Evolutionary conservation across 1,284 basidiomycete species (phyloP).

Genomic region (Psilocybe mexicana): DNA sequence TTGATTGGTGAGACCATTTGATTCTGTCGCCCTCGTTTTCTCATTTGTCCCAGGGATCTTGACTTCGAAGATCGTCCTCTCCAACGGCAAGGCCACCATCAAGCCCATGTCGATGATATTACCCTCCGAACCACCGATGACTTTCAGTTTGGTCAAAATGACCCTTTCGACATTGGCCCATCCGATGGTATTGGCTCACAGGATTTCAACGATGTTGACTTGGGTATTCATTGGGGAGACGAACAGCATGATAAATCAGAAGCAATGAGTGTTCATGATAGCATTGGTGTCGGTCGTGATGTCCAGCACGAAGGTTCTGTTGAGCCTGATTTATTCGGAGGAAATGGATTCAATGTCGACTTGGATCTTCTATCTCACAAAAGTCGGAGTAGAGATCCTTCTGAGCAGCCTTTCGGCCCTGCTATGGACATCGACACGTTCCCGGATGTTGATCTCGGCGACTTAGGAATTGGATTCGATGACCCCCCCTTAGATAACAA

Average conservation of each 20-base stretch:
- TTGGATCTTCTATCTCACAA: constrained; percentile 59
- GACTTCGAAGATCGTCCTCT: constrained; percentile 72
- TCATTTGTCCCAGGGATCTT: constrained; percentile 53
- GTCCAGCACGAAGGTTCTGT: constrained; percentile 61
- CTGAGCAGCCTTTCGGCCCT: constrained; percentile 61
- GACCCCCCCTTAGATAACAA: constrained; percentile 39
- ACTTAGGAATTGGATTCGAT: constrained; percentile 74
- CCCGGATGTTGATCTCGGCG: constrained; percentile 60
- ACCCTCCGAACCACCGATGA: constrained; percentile 75
- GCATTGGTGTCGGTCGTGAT: constrained; percentile 76
- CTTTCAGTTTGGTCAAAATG: constrained; percentile 61
- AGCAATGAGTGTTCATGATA: constrained; percentile 56
- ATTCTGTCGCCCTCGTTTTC: neutral
- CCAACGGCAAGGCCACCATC: constrained; percentile 72
- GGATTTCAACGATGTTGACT: constrained; percentile 74
- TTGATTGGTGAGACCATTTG: constrained; percentile 61
- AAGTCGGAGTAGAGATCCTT: constrained; percentile 58
- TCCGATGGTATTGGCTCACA: constrained; percentile 84
- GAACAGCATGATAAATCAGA: constrained; percentile 40
- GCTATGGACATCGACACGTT: constrained; percentile 61
- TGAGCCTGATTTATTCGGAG: constrained; percentile 57
- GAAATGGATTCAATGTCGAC: constrained; percentile 44
- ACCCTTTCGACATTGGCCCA: constrained; percentile 72
- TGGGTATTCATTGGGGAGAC: constrained; percentile 74
- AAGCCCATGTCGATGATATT: constrained; percentile 82